Conservation (phyloP, 83 land plant genomes). For the Larix sibirica region DNA sequence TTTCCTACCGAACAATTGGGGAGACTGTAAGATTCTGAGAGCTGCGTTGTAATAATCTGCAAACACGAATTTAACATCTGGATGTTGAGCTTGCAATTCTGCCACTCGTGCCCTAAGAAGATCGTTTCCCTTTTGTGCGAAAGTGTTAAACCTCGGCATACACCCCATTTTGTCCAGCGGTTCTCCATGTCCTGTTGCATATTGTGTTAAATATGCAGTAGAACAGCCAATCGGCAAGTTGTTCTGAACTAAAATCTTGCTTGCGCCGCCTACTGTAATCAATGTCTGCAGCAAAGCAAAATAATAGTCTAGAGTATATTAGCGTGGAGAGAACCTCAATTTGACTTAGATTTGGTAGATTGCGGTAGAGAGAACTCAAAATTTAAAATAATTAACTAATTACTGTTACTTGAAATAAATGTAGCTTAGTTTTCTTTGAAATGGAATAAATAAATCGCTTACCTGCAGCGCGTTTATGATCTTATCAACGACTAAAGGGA, state of each 20-base stretch:
- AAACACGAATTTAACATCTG: background rate
- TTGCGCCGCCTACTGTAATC: background rate
- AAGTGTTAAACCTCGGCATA: background rate
- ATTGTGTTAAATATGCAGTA: background rate
- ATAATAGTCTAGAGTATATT: background rate
- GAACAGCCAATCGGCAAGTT: constrained; percentile 8
- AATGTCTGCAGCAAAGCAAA: background rate
- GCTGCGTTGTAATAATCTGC: background rate
- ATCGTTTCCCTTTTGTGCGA: background rate
- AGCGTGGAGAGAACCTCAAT: background rate
- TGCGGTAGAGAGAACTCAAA: no score
- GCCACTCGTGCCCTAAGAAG: background rate
- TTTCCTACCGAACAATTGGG: background rate
- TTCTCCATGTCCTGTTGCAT: background rate
- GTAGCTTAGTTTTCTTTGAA: no score
- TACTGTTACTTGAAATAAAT: no score
- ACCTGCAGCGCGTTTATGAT: background rate
- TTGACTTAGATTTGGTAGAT: no score
- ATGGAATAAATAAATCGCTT: background rate
- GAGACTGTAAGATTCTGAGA: background rate
- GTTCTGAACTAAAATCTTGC: constrained; percentile 3
- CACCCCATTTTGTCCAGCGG: background rate
- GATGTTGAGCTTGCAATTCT: background rate
- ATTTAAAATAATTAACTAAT: no score
- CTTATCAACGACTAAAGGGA: constrained; percentile 22